Conservation (phyloP, 1,284 basidiomycete species). For the Veloporphyrellus conicus region DNA sequence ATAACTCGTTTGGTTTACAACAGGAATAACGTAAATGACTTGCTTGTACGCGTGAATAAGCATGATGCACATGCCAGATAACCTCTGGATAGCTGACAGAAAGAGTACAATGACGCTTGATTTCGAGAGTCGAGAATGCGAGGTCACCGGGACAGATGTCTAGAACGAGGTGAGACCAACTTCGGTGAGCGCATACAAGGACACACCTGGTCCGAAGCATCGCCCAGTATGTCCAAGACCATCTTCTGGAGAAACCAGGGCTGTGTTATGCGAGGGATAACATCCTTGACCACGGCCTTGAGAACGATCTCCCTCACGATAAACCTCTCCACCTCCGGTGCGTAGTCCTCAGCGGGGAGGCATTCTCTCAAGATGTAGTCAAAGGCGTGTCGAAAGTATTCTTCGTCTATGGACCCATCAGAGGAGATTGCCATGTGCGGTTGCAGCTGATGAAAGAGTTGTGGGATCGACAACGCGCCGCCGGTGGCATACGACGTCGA, state of each 20-base stretch:
- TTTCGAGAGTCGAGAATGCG: constrained; percentile 42
- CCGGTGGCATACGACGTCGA: constrained; percentile 65
- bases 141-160: constrained; percentile 22
- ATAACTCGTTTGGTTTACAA: constrained; percentile 51
- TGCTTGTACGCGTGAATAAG: constrained; percentile 68
- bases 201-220: constrained; percentile 37
- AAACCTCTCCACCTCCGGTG: constrained; percentile 72
- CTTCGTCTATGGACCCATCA: constrained; percentile 61
- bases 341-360: constrained; percentile 67
- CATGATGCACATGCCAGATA: constrained; percentile 64
- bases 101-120: constrained; percentile 61
- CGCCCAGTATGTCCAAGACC: constrained; percentile 57
- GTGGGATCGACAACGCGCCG: constrained; percentile 54
- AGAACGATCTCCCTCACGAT: constrained; percentile 75
- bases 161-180: constrained; percentile 15
- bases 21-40: constrained; percentile 56
- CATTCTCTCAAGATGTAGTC: constrained; percentile 65
- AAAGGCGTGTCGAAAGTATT: constrained; percentile 71
- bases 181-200: background rate
- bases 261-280: constrained; percentile 66
- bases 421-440: constrained; percentile 71
- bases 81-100: constrained; percentile 66
- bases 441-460: constrained; percentile 72
- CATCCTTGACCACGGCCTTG: constrained; percentile 61
- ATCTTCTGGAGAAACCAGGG: constrained; percentile 77